Evolutionary conservation across 2,329 filamentous ascomycete species (phyloP), one percentile per base, ranked within the genome.

Genomic region (Chrysoporthe cubensis): DNA sequence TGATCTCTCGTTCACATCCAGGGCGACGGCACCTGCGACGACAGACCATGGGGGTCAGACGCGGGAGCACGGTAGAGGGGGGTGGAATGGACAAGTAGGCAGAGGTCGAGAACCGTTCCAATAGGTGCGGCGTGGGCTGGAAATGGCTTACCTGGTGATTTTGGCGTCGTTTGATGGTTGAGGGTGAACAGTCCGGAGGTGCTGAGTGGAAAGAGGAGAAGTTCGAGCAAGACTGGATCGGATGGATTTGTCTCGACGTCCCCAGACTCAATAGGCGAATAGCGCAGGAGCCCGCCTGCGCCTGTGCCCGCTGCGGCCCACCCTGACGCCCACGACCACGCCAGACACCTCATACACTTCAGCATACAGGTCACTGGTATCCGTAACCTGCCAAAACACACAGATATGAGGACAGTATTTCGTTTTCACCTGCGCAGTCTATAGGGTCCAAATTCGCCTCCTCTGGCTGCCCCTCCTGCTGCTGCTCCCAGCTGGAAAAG

Each of bases 171-270:
- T 74, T 72, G 74, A 75, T 74, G 74, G 71, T 66, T 69, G 72
- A 60, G 70, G 73, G 70, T 67, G 72, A 72, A 70, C 72, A 74
- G 72, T 73, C 74, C 69, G 68, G 73, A 71, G 72, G 72, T 72
- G 74, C 72, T 75, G 74, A 16, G 75, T 71, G 71, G 68, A 72
- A 71, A 73, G 71, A 74, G 75, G 75, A 74, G 75, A 76, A 70
- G 71, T 72, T 73, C 74, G 74, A 77, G 62, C 72, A 68, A 63
- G 69, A 71, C 50, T 64, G 64, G 70, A 72, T 70, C 52, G 61
- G 70, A 72, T 71, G 70, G 72, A 71, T 73, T 73, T 72, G 71
- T 69, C 68, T 68, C 66, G 68, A 69, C 69, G 63, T 64, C 70
- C 68, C 60, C 21, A 52, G 32, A 54, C 44, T 60, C 65, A 70